phyloP scores from a whole-genome alignment of 148 eudicot genomes.

The Linanthus parryae region DNA sequence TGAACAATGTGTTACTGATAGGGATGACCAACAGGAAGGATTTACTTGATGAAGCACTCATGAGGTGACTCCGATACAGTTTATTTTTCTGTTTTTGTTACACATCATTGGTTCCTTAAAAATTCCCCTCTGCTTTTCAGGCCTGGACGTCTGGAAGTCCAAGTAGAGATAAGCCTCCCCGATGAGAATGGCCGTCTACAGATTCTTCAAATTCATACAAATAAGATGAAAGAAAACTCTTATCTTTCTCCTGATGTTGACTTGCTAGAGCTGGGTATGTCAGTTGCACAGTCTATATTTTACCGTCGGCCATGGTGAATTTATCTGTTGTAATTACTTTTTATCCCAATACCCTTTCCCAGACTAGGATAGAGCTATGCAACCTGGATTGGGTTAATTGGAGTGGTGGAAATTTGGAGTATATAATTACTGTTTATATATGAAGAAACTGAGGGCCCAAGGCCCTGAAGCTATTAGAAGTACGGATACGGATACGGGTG shows the following conservation, averaged over 20 bases:
- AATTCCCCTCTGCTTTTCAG: constrained; percentile 32
- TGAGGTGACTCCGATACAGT: constrained; percentile 51
- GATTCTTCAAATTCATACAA: constrained; percentile 95
- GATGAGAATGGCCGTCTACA: constrained; percentile 94
- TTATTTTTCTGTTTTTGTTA: too few relatives aligned
- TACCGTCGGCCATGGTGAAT: too few relatives aligned
- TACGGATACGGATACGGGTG: too few relatives aligned
- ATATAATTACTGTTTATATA: too few relatives aligned
- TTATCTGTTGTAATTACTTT: too few relatives aligned
- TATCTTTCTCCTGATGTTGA: constrained; percentile 85
- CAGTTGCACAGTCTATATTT: too few relatives aligned
- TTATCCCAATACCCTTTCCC: too few relatives aligned
- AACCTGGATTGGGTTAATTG: too few relatives aligned
- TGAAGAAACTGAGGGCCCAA: too few relatives aligned
- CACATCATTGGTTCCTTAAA: too few relatives aligned
- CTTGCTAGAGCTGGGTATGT: constrained; percentile 80
- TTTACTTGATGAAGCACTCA: constrained; percentile 97
- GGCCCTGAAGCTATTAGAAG: too few relatives aligned
- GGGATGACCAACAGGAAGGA: constrained; percentile 99
- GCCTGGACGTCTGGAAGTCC: constrained; percentile 99
- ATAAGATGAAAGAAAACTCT: constrained; percentile 96
- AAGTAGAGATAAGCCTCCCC: constrained; percentile 98
- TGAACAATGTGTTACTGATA: constrained; percentile 92
- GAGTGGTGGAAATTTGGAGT: too few relatives aligned
- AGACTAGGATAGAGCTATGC: neutral